Conservation (phyloP, 805 yeast genomes). For the Diddensiella transvaalensis region DNA sequence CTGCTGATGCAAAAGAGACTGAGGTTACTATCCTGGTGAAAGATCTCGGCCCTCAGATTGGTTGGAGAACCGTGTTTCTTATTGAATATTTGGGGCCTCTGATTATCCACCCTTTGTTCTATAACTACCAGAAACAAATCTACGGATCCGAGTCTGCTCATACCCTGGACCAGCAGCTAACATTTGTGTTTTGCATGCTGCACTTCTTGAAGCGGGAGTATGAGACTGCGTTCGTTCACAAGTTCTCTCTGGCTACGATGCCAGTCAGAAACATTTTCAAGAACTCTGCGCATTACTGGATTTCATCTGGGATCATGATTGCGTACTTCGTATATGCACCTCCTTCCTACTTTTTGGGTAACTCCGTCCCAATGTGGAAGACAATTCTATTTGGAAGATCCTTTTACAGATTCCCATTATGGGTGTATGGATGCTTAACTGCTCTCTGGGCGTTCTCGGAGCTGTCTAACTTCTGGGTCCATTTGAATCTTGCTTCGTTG, state of each 20-base stretch:
- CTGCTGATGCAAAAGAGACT: conserved; percentile 29
- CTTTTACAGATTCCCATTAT: conserved; percentile 10
- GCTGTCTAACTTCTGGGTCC: conserved; percentile 68
- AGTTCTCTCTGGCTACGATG: conserved; percentile 88
- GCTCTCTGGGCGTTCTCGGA: conserved; percentile 49
- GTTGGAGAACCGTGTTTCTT: conserved; percentile 86
- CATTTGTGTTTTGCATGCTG: conserved; percentile 54
- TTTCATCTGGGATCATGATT: conserved; percentile 68
- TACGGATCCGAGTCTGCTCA: conserved; percentile 39
- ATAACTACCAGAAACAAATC: conserved; percentile 38
- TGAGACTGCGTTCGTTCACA: conserved; percentile 82
- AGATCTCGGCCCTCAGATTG: conserved; percentile 90
- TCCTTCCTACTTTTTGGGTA: conserved; percentile 26
- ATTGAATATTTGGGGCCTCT: conserved; percentile 91
- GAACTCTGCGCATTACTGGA: conserved; percentile 90
- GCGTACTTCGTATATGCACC: conserved; percentile 51
- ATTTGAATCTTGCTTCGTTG: conserved; percentile 54
- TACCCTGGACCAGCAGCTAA: conserved; percentile 50
- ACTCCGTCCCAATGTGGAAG: conserved; percentile 12
- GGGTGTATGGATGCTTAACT: conserved; percentile 17
- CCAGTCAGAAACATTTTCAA: conserved; percentile 83
- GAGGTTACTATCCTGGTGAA: conserved; percentile 56
- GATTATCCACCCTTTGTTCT: conserved; percentile 69
- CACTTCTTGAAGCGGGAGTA: conserved; percentile 87
- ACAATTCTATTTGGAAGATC: conserved; percentile 26